Percentiles rank a stretch among this genome's conserved stretches.
phyloP scores from a whole-genome alignment of 768 basidiomycete species.

The Lactarius deliciosus region DNA sequence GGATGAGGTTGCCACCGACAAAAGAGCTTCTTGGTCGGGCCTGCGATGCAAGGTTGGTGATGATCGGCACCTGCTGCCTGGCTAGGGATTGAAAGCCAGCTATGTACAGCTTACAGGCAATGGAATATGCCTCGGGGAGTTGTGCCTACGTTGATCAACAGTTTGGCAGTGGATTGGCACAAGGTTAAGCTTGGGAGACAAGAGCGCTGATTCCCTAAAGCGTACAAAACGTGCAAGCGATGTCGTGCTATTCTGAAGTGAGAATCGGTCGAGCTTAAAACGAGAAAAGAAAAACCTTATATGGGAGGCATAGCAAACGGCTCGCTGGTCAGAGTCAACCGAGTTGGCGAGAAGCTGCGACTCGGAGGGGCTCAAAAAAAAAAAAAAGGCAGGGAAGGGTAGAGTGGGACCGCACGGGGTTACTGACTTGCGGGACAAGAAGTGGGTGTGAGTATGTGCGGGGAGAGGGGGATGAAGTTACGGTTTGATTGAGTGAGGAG shows the following conservation, averaged over 20 bases:
- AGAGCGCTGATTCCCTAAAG: background rate
- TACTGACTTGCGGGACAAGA: background rate
- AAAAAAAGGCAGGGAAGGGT: background rate
- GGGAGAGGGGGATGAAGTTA: background rate
- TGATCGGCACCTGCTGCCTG: slow-evolving; percentile 10
- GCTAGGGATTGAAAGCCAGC: background rate
- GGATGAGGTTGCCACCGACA: slow-evolving; percentile 9
- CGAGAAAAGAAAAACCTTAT: slow-evolving; percentile 1
- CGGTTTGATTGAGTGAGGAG: background rate
- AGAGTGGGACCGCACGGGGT: background rate
- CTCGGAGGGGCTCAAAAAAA: background rate
- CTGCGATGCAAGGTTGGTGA: background rate
- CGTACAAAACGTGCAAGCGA: background rate
- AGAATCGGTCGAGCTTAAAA: background rate
- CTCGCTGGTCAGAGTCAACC: background rate
- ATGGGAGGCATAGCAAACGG: background rate
- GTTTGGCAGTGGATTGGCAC: background rate
- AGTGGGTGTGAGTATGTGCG: background rate
- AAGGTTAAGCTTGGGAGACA: background rate
- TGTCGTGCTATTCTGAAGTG: background rate
- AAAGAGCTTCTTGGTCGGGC: slow-evolving; percentile 2
- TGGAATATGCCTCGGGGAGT: background rate
- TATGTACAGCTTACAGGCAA: slow-evolving; percentile 9
- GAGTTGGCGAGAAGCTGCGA: background rate
- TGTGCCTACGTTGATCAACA: background rate